phyloP scores from a whole-genome alignment of 2,329 filamentous ascomycete species.

The Xylaria polymorpha region DNA sequence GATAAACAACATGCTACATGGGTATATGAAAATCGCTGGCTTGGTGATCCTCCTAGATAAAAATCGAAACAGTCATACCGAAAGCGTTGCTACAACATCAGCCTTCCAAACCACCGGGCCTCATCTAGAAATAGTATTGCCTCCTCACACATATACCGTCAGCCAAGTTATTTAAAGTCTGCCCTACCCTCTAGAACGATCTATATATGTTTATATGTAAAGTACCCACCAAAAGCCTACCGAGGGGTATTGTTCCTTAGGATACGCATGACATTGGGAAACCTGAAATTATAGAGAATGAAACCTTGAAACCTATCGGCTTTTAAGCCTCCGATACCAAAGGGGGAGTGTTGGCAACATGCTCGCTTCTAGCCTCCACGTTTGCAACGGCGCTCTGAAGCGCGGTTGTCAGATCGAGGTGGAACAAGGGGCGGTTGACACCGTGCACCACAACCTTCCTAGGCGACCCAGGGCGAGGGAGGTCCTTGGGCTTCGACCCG shows the following conservation, averaged over 20 bases:
- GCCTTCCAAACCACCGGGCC: neutral
- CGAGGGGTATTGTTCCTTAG: neutral
- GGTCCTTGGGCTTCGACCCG: conserved; percentile 40
- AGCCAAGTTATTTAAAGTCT: neutral
- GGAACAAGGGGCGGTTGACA: conserved; percentile 91
- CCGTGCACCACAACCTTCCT: conserved; percentile 79
- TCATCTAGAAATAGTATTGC: conserved; percentile 1
- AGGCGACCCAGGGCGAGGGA: conserved; percentile 60
- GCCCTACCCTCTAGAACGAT: neutral
- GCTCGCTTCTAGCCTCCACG: conserved; percentile 65
- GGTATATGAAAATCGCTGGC: conserved; percentile 33
- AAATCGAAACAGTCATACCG: conserved; percentile 10
- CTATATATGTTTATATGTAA: conserved; percentile 6
- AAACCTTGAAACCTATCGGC: neutral
- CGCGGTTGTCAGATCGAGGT: conserved; percentile 90
- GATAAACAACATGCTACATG: conserved; percentile 23
- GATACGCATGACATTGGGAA: neutral
- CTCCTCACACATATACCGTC: neutral
- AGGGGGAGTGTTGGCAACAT: conserved; percentile 39
- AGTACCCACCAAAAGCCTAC: neutral
- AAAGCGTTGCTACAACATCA: neutral
- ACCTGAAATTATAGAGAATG: conserved; percentile 9
- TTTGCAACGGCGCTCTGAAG: conserved; percentile 89
- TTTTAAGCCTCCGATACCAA: conserved; percentile 16
- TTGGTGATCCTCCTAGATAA: conserved; percentile 4